A percentile compares a stretch with the other conserved stretches of the same genome.
Conservation (phyloP, 768 basidiomycete genomes). For the Phanerodontia chrysosporium region DNA sequence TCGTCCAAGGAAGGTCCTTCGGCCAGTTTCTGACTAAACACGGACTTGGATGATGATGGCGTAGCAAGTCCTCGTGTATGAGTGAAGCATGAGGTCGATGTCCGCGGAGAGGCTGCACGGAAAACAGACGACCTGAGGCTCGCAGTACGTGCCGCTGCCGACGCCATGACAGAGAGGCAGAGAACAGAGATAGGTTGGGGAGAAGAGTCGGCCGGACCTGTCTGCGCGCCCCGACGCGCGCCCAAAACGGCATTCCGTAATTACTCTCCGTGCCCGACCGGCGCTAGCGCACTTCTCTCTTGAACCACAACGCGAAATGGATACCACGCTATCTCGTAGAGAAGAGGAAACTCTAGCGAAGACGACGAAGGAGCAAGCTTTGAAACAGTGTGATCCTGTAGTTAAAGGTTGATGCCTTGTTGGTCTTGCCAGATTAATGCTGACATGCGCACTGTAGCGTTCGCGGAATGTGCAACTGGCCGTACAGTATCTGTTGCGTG, state of each 20-base stretch:
- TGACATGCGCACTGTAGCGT: slow-evolving; percentile 42
- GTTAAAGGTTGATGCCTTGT: slow-evolving; percentile 56
- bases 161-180: not conserved
- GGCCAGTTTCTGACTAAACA: slow-evolving; percentile 50
- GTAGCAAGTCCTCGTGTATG: slow-evolving; percentile 45
- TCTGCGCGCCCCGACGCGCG: not conserved
- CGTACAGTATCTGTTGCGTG: slow-evolving; percentile 82
- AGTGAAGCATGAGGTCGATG: not conserved
- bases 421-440: not conserved
- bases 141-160: not conserved
- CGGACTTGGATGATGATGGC: slow-evolving; percentile 37
- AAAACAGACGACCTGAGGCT: slow-evolving; percentile 1
- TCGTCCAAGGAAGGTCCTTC: slow-evolving; percentile 76
- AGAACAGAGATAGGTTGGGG: not conserved
- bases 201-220: not conserved
- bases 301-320: slow-evolving; percentile 44
- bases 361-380: slow-evolving; percentile 71
- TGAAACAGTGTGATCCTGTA: slow-evolving; percentile 71
- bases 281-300: not conserved
- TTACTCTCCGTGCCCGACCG: not conserved
- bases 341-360: slow-evolving; percentile 87
- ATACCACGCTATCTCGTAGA: slow-evolving; percentile 70
- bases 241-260: not conserved
- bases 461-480: slow-evolving; percentile 79
- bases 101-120: slow-evolving; percentile 2